Percentiles rank a stretch among this genome's conserved stretches.
Evolutionary conservation across 108 stramenopile species (phyloP).

Genomic region (Cyclotella cryptica): DNA sequence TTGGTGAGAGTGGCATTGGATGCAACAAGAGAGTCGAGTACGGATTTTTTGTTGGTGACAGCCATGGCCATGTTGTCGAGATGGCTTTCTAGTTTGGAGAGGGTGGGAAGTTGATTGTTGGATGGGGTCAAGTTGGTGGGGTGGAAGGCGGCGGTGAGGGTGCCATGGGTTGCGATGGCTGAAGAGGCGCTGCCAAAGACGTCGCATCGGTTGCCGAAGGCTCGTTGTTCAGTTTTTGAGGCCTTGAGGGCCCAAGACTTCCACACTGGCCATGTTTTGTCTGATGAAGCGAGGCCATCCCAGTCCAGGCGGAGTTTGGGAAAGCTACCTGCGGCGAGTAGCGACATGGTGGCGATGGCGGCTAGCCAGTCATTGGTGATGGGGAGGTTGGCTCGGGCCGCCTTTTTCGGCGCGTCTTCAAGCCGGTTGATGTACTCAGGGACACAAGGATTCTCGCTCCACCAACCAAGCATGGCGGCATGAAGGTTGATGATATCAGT

Average conservation of each 20-base stretch:
- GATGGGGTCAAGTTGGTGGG: not conserved
- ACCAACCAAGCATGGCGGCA: not conserved
- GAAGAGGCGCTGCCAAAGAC: not conserved
- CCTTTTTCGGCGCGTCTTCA: constrained; percentile 8
- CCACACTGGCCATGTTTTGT: not conserved
- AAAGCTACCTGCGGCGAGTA: not conserved
- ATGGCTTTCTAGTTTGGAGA: not conserved
- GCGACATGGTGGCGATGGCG: constrained; percentile 8
- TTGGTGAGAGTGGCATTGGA: not conserved
- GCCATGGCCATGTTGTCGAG: not conserved
- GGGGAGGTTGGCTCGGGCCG: constrained; percentile 16
- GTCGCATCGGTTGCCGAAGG: not conserved
- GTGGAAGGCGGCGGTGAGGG: not conserved
- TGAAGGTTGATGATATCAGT: not conserved
- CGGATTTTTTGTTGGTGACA: not conserved
- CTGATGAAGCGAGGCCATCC: not conserved
- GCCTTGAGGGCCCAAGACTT: not conserved
- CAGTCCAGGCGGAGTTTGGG: not conserved
- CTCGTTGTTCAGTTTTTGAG: not conserved
- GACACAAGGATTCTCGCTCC: not conserved
- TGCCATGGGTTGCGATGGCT: not conserved
- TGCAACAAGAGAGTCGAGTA: not conserved
- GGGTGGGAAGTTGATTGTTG: not conserved
- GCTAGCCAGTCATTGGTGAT: constrained; percentile 7
- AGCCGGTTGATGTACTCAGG: constrained; percentile 22